Evolutionary conservation across 306 rosid species (phyloP).

Genomic region (Fragaria vesca): DNA sequence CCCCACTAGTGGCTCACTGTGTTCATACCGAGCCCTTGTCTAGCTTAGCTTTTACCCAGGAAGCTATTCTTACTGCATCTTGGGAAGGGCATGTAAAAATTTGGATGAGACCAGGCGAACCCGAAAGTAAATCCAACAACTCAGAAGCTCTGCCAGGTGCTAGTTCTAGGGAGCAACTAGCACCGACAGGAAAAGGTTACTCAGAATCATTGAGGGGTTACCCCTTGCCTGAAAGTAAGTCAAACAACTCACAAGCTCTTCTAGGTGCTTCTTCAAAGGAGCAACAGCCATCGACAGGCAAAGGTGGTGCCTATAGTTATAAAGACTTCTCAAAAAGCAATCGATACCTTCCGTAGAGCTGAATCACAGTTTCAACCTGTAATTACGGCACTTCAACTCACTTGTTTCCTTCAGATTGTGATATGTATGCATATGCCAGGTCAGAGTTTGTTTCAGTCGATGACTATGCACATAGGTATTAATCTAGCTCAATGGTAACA

Average conservation of each 20-base stretch:
- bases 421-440: slow-evolving; percentile 7
- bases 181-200: not conserved
- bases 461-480: slow-evolving; percentile 11
- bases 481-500: not conserved
- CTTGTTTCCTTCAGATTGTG: slow-evolving; percentile 7
- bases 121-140: slow-evolving; percentile 57
- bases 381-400: slow-evolving; percentile 5
- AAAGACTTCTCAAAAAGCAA: slow-evolving; percentile 16
- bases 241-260: slow-evolving; percentile 50
- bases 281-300: slow-evolving; percentile 7
- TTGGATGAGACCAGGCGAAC: slow-evolving; percentile 76
- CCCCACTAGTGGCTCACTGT: slow-evolving; percentile 83
- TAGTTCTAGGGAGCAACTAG: slow-evolving; percentile 45
- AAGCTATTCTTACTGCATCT: slow-evolving; percentile 81
- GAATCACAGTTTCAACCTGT: slow-evolving; percentile 7
- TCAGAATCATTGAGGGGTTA: slow-evolving; percentile 4
- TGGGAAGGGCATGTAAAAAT: slow-evolving; percentile 91
- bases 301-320: slow-evolving; percentile 4
- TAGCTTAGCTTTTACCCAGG: slow-evolving; percentile 74
- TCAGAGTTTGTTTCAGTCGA: not conserved
- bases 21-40: slow-evolving; percentile 91
- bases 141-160: slow-evolving; percentile 50
- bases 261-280: slow-evolving; percentile 57
- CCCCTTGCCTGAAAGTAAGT: slow-evolving; percentile 42
- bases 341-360: slow-evolving; percentile 17